These are phyloP conservation scores for Penicillium parvum DNA, from an alignment of 495 filamentous ascomycete species.

Conservation along the genomic window DNA sequence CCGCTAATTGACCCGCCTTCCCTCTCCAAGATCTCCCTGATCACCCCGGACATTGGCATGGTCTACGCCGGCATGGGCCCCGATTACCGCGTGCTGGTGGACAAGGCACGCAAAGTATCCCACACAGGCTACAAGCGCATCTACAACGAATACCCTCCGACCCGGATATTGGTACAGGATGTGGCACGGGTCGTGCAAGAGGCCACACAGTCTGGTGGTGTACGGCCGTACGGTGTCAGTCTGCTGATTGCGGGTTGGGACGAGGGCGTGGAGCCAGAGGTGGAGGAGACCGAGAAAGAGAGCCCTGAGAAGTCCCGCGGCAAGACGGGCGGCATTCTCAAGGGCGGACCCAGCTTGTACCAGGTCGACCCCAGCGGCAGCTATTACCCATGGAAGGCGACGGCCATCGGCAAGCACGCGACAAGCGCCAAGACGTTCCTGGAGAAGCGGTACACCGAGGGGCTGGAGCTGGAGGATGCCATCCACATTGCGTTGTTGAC, in stretches of 20 bases:
- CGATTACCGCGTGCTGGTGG: conserved; percentile 95
- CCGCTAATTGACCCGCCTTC: conserved; percentile 91
- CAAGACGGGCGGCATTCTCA: conserved; percentile 92
- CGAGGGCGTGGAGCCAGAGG: conserved; percentile 84
- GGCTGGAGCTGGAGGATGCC: conserved; percentile 94
- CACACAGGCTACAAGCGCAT: conserved; percentile 99
- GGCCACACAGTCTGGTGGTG: conserved; percentile 95
- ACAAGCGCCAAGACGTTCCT: conserved; percentile 98
- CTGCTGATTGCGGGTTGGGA: conserved; percentile 97
- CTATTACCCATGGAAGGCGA: conserved; percentile 99
- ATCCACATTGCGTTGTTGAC: conserved; percentile 98
- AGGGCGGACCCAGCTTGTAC: conserved; percentile 95
- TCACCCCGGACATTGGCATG: conserved; percentile 99
- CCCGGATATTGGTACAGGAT: conserved; percentile 96
- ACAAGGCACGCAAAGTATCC: conserved; percentile 97
- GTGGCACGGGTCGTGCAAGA: conserved; percentile 98
- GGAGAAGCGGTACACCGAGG: conserved; percentile 97
- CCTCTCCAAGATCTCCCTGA: conserved; percentile 93
- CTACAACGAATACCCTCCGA: conserved; percentile 99
- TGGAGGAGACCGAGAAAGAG: conserved; percentile 44
- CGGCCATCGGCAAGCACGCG: conserved; percentile 96
- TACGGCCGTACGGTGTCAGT: conserved; percentile 95
- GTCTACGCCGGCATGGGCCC: conserved; percentile 99
- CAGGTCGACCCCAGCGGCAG: conserved; percentile 96
- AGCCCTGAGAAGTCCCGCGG: conserved; percentile 61